These are phyloP conservation scores for Myriosclerotinia scirpicola DNA, from an alignment of 2,329 filamentous ascomycete species.

Conservation along the genomic window DNA sequence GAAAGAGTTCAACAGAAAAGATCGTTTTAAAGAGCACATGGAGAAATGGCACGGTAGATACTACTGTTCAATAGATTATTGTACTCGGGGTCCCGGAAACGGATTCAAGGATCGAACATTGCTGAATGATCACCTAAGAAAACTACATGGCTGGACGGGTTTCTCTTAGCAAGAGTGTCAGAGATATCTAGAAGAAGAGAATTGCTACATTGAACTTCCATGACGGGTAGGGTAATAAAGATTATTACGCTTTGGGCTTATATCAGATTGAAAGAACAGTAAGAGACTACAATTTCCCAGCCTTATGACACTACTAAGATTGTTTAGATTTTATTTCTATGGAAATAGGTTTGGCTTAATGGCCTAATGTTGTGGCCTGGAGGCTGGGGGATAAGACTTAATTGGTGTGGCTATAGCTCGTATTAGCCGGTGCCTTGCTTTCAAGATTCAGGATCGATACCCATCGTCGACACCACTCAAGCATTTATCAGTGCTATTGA, in stretches of 20 bases:
- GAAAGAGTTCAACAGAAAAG: neutral
- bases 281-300: neutral
- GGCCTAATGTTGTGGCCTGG: neutral
- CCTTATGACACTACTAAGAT: neutral
- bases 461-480: neutral
- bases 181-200: no score
- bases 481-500: no score
- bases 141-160: neutral
- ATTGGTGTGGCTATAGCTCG: neutral
- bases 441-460: no score
- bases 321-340: neutral
- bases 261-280: neutral
- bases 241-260: neutral
- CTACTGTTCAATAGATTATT: neutral
- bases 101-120: neutral
- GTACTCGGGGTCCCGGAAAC: neutral
- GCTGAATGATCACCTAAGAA: neutral
- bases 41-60: slow-evolving; percentile 2
- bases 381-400: no score
- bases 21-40: slow-evolving; percentile 1
- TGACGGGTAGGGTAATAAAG: neutral
- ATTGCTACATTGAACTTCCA: neutral
- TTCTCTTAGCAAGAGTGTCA: no score
- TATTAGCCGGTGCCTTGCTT: neutral
- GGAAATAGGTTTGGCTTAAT: neutral